Conservation (phyloP, 2,329 filamentous ascomycete species). For the Pestalotiopsis fici region DNA sequence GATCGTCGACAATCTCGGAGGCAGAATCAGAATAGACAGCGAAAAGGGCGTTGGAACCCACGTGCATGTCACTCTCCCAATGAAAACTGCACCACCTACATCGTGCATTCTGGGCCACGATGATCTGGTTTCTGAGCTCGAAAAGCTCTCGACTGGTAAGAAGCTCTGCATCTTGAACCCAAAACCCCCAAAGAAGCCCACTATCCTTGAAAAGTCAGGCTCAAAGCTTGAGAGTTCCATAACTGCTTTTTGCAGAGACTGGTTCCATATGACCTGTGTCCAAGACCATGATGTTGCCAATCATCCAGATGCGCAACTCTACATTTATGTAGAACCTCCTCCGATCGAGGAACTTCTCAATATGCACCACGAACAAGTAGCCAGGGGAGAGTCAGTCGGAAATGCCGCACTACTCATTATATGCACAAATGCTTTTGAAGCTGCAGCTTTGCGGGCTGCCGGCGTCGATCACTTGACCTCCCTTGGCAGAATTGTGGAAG, state of each 20-base stretch:
- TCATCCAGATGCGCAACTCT: conserved; percentile 16
- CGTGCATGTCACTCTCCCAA: conserved; percentile 47
- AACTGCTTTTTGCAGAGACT: conserved; percentile 15
- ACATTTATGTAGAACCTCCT: conserved; percentile 22
- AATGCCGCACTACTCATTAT: conserved; percentile 20
- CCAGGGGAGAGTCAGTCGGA: conserved; percentile 10
- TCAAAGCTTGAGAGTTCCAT: conserved; percentile 17
- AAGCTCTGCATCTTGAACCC: background rate
- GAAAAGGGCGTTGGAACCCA: conserved; percentile 55
- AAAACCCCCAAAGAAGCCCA: fast-evolving
- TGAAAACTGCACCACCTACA: conserved; percentile 12
- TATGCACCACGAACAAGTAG: conserved; percentile 14
- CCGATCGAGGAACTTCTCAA: conserved; percentile 18
- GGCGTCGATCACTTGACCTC: conserved; percentile 17
- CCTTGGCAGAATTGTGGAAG: conserved; percentile 20
- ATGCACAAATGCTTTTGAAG: conserved; percentile 23
- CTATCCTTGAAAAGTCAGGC: background rate
- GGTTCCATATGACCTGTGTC: conserved; percentile 19
- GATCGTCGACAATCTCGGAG: conserved; percentile 38
- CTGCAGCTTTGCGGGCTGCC: conserved; percentile 19
- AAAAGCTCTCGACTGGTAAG: background rate
- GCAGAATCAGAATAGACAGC: conserved; percentile 19
- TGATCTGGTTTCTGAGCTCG: background rate
- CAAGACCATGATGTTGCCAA: conserved; percentile 11
- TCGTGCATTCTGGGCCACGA: background rate